Conservation (phyloP, 345 rosid species). For the Ceriops tagal region DNA sequence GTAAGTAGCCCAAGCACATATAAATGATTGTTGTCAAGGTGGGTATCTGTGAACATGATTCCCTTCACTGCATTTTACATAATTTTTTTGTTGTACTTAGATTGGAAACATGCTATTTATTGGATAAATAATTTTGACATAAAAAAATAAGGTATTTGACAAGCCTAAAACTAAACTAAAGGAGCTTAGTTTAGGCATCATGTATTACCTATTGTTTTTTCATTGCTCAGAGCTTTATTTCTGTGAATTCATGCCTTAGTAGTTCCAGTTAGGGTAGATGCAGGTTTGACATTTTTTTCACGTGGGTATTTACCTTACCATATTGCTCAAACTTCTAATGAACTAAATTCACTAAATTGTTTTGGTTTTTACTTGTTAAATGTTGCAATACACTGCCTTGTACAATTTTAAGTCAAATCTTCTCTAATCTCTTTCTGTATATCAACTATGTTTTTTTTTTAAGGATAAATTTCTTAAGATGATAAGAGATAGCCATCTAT, state of each 20-base stretch:
- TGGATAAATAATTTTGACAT: neutral
- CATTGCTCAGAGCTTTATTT: neutral
- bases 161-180: neutral
- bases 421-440: slow-evolving; percentile 8
- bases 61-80: no score
- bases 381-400: no score
- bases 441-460: slow-evolving; percentile 17
- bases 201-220: neutral
- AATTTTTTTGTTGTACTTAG: no score
- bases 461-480: slow-evolving; percentile 69
- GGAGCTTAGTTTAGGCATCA: neutral
- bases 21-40: no score
- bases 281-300: neutral
- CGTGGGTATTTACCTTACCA: neutral
- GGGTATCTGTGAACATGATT: no score
- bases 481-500: slow-evolving; percentile 64
- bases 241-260: neutral
- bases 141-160: neutral
- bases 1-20: no score
- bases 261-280: neutral
- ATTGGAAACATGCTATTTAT: neutral
- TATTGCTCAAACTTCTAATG: neutral
- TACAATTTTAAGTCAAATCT: neutral
- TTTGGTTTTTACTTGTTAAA: no score
- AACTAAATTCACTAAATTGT: no score